Evolutionary conservation across 257 asterid species (phyloP).

Genomic region (Orobanche coerulescens): DNA sequence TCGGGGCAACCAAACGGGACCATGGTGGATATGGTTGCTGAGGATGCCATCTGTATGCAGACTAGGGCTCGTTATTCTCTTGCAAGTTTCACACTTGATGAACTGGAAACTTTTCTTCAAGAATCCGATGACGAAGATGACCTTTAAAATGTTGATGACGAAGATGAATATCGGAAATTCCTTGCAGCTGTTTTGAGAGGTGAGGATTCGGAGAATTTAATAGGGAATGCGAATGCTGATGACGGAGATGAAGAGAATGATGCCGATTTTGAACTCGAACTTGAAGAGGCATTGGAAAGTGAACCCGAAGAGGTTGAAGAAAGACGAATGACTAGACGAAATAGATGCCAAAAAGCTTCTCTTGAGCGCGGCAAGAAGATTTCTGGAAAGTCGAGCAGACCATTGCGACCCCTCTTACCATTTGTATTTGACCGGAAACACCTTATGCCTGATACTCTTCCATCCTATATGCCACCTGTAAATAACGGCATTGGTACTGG

Average conservation of each 20-base stretch:
- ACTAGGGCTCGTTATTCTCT: constrained; percentile 99
- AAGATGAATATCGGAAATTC: constrained; percentile 79
- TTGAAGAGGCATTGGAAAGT: constrained; percentile 96
- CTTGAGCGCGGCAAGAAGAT: constrained; percentile 39
- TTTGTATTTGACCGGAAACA: constrained; percentile 41
- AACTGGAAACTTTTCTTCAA: constrained; percentile 94
- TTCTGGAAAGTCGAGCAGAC: constrained; percentile 51
- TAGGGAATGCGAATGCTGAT: constrained; percentile 55
- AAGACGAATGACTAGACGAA: constrained; percentile 59
- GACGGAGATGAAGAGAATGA: constrained; percentile 98
- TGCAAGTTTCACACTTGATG: constrained; percentile 86
- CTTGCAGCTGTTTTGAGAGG: constrained; percentile 87
- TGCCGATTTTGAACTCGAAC: constrained; percentile 99
- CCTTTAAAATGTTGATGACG: constrained; percentile 84
- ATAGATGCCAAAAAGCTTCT: constrained; percentile 49
- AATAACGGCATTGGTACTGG: constrained; percentile 54
- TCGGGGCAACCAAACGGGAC: too few relatives aligned
- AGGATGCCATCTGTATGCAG: constrained; percentile 84
- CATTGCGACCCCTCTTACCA: constrained; percentile 78
- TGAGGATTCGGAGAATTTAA: constrained; percentile 45
- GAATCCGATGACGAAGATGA: constrained; percentile 97
- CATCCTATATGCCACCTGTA: constrained; percentile 34
- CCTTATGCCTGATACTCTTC: constrained; percentile 28
- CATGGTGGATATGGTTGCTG: constrained; percentile 40
- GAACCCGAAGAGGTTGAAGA: constrained; percentile 69